Base-by-base conservation (phyloP, 345 rosid genomes). In the Salix suchowensis region DNA sequence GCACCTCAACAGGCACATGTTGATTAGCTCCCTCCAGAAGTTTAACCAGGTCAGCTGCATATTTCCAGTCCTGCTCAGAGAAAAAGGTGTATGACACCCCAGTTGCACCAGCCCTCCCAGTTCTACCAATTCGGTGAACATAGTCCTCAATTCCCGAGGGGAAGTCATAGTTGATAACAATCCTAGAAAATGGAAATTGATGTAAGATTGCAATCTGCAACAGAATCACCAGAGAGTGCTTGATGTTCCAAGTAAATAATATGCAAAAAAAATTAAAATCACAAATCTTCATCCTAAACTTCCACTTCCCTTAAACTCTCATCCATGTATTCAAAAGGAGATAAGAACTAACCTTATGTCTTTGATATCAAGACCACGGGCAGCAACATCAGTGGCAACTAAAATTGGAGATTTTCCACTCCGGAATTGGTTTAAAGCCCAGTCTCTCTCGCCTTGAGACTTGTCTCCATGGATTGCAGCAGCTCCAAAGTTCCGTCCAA, bases 311-410 rank as follows among this genome's bases (percentile, higher is more conserved):
- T 24, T 40, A 42, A 19, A 70, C 15, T 28, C 26, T 26, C 75
- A 23, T 4, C 37, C 60, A 55, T 34, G 48, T 14, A 37, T 39
- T 76, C 1, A 70, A 74, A 67, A 46, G 11, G 52, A 60, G 26
- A 42, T 4, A 55, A 67, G 19, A 30, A 58, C 72, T 48, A 48
- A 93, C 98, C 97, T 87, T 82, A 95, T 90, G 77, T 95, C 98
- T 85, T 91, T 96, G 79, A 93, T 89, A 84, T 96, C 99, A 67
- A 96, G 93, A 62, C 99, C 98, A 62, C 98, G 91, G 64, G 99
- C 98, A 77, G 98, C 99, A 85, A 93, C 98, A 79, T 96, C 99
- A 48, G 99, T 96, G 76, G 99, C 99, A 78, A 96, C 97, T 77
- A 96, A 84, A 81, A 96, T 85, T 39, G 97, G 91, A 23, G 89